These are phyloP conservation scores for Friedmanniomyces endolithicus DNA, from an alignment of 495 filamentous ascomycete genomes.

Conservation along the genomic window DNA sequence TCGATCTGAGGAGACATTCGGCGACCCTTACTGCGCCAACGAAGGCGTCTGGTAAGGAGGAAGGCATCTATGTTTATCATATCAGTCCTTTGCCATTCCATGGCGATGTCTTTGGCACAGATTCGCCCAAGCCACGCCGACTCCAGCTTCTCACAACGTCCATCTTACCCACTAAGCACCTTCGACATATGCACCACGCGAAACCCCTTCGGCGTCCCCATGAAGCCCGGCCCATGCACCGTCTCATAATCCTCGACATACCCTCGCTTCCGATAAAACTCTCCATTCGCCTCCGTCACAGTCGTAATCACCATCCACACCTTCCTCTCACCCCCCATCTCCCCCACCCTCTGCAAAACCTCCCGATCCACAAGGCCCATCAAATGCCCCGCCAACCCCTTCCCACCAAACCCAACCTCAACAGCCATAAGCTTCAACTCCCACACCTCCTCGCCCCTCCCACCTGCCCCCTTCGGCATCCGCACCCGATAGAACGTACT, in stretches of 20 bases:
- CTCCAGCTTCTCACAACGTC: background rate
- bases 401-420: background rate
- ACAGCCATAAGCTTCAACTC: conserved; percentile 14
- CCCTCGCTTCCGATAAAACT: conserved; percentile 10
- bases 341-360: conserved; percentile 2
- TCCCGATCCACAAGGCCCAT: conserved; percentile 12
- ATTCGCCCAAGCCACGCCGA: background rate
- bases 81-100: background rate
- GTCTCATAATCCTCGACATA: conserved; percentile 13
- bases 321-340: background rate
- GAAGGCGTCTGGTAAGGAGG: too few species aligned
- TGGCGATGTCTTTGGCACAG: background rate
- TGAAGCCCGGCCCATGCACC: background rate
- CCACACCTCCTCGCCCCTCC: conserved; percentile 5
- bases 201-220: conserved; percentile 14
- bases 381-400: conserved; percentile 12
- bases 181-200: conserved; percentile 14
- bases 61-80: too few species aligned
- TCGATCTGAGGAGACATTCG: too few species aligned
- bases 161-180: background rate
- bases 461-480: background rate
- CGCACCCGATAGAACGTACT: conserved; percentile 3
- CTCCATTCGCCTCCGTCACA: conserved; percentile 10
- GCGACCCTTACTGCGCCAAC: too few species aligned
- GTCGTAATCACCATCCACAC: conserved; percentile 12